These are phyloP conservation scores for Sugiyamaella neomexicana DNA, from an alignment of 1,139 yeast species.

Conservation along the genomic window DNA sequence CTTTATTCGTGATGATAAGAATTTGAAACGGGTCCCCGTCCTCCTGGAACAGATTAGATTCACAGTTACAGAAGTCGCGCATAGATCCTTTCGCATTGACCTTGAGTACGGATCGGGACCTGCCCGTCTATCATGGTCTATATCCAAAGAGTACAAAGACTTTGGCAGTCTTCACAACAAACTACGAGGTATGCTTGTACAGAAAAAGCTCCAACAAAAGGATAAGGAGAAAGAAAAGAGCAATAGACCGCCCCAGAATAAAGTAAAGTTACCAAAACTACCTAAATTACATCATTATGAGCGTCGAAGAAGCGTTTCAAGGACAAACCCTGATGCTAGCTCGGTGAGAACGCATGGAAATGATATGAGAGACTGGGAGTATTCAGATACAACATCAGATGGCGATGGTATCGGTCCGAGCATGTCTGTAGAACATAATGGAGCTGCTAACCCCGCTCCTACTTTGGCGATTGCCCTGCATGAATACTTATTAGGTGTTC, in stretches of 20 bases:
- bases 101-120: slow-evolving; percentile 90
- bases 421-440: neutral
- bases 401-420: neutral
- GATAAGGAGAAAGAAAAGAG: neutral
- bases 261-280: slow-evolving; percentile 14
- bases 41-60: slow-evolving; percentile 71
- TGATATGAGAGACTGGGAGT: neutral
- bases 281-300: slow-evolving; percentile 1
- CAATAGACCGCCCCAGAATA: neutral
- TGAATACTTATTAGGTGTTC: slow-evolving; percentile 62
- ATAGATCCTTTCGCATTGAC: slow-evolving; percentile 45
- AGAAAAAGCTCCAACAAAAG: slow-evolving; percentile 28
- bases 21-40: slow-evolving; percentile 77
- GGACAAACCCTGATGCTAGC: neutral
- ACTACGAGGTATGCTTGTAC: slow-evolving; percentile 42
- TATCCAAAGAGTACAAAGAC: slow-evolving; percentile 71
- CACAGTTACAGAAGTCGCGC: slow-evolving; percentile 49
- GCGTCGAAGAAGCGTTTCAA: neutral
- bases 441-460: neutral
- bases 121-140: slow-evolving; percentile 75
- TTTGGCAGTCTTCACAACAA: slow-evolving; percentile 66
- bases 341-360: neutral
- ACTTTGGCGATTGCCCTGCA: slow-evolving; percentile 16
- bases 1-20: slow-evolving; percentile 74
- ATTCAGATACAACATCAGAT: neutral